phyloP scores from a whole-genome alignment of 1,284 basidiomycete genomes.

The Stygiomarasmius scandens region DNA sequence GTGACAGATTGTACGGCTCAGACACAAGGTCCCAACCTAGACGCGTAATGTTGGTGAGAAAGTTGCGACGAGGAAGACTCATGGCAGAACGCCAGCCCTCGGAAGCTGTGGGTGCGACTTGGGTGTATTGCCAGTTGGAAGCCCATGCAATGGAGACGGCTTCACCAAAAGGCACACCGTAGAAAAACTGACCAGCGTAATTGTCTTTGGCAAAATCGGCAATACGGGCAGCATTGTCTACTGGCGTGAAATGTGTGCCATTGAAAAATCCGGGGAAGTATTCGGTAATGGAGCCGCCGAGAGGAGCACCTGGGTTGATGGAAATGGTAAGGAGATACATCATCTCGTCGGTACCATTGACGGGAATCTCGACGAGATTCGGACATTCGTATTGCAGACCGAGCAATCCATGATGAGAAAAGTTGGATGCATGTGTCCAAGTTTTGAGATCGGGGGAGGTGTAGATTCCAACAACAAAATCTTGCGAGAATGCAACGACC shows the following conservation, averaged over 20 bases:
- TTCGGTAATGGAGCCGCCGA: constrained; percentile 35
- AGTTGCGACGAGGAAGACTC: constrained; percentile 25
- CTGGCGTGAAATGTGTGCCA: constrained; percentile 35
- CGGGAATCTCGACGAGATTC: constrained; percentile 3
- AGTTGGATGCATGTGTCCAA: constrained; percentile 37
- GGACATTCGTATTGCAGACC: constrained; percentile 14
- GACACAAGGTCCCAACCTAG: not conserved
- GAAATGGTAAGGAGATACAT: constrained; percentile 20
- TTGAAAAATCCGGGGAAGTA: constrained; percentile 41
- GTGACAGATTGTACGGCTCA: not conserved
- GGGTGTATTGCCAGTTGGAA: constrained; percentile 41
- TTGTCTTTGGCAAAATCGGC: constrained; percentile 42
- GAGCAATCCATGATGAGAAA: constrained; percentile 19
- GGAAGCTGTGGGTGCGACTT: constrained; percentile 33
- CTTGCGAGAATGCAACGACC: constrained; percentile 35
- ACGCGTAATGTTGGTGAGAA: not conserved
- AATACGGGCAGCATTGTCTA: constrained; percentile 30
- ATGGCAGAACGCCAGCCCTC: constrained; percentile 32
- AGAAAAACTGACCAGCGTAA: constrained; percentile 41
- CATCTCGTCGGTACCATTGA: not conserved
- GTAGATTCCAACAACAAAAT: constrained; percentile 38
- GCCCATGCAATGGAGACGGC: constrained; percentile 38
- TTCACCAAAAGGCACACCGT: constrained; percentile 25
- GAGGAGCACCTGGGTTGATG: constrained; percentile 32
- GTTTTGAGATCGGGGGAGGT: constrained; percentile 36